phyloP scores from a whole-genome alignment of 208 protist species.

The Leishmania arabica region DNA sequence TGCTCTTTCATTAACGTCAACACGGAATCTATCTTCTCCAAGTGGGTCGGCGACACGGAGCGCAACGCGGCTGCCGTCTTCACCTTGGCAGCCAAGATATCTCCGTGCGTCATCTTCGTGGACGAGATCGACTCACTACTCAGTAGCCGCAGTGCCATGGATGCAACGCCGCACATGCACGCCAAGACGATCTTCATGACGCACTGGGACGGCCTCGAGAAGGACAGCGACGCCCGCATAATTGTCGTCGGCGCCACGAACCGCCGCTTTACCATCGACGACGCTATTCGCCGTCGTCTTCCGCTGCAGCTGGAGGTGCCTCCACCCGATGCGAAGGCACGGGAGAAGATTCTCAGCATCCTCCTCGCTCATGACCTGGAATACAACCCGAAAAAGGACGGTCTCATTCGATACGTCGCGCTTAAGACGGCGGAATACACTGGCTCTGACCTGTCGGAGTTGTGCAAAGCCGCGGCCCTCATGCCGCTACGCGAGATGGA shows the following conservation, averaged over 20 bases:
- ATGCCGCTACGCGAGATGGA: conserved; percentile 75
- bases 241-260: conserved; percentile 93
- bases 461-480: conserved; percentile 90
- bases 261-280: conserved; percentile 88
- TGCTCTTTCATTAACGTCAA: conserved; percentile 99
- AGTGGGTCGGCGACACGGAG: conserved; percentile 97
- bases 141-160: conserved; percentile 64
- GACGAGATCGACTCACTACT: conserved; percentile 94
- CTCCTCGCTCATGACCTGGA: conserved; percentile 67
- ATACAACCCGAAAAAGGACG: conserved; percentile 46
- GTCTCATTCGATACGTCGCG: conserved; percentile 77
- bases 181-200: conserved; percentile 94
- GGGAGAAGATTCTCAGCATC: conserved; percentile 82
- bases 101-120: conserved; percentile 91
- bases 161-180: conserved; percentile 71
- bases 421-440: conserved; percentile 83
- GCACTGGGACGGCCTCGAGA: conserved; percentile 86
- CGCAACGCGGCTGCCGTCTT: conserved; percentile 94
- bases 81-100: conserved; percentile 77
- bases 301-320: conserved; percentile 86
- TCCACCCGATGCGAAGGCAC: conserved; percentile 52
- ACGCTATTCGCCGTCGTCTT: conserved; percentile 91
- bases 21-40: conserved; percentile 83
- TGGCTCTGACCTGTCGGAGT: conserved; percentile 93
- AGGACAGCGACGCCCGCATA: conserved; percentile 41